Base-by-base conservation (phyloP, 345 rosid genomes). In the Brassica cretica region DNA sequence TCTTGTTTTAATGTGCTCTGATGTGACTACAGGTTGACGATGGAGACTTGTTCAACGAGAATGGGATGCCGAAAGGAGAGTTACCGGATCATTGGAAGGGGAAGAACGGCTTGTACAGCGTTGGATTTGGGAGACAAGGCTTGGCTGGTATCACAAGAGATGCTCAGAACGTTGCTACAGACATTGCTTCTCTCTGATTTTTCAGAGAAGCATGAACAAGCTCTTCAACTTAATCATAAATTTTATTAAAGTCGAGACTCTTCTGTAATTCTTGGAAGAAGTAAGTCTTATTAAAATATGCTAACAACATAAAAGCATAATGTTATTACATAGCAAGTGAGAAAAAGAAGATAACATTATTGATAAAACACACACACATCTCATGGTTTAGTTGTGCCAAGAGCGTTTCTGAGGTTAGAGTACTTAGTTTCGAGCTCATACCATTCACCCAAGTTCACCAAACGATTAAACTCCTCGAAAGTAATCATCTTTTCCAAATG, bases 401-500 rank as follows among this genome's bases (percentile, higher is more conserved):
- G 82, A 69, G 82, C 79, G 72, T 80, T 74, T 64, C 79, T 69
- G 55, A 74, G 82, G 19, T 80, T 80, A 3, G 84, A 81, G 77
- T 77, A 88, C 62, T 77, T 76, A 4, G 76, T 79, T 64, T 88
- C 85, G 5, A 88, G 84, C 66, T 83, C 83, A 39, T 78, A 82
- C 88, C 85, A 87, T 29, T 82, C 67, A 53, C 84, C 89, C 70
- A 84, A 72, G 14, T 78, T 72, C 33, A 88, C 84, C 73, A 88
- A 49, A 68, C 78, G 70, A 49, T 86, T 82, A 37, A 86, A 88
- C 63, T 85, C 86, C 61, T 84, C 76, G 27, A 88, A 86, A 19
- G 86, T 74, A 71, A 82, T 81, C 86, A 86, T 80, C 72, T 83
- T 83, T n/a, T 80, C 14, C 49, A 83, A 78, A 29, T 80, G 76